phyloP scores from a whole-genome alignment of 768 basidiomycete genomes.

The Pleurotus tuoliensis region DNA sequence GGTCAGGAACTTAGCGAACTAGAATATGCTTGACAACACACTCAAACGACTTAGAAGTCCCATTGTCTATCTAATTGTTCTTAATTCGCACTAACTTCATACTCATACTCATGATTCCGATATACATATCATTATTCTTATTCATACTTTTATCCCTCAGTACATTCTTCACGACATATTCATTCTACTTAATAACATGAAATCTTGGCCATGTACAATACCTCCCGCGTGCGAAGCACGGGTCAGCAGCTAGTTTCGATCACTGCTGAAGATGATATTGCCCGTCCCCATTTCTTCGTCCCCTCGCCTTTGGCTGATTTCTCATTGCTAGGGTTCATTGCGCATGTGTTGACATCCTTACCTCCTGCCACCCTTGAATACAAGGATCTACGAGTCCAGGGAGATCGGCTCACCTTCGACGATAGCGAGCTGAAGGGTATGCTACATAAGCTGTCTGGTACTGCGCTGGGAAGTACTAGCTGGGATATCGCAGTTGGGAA shows the following conservation, averaged over 20 bases:
- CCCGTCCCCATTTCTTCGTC: constrained; percentile 1
- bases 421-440: constrained; percentile 1
- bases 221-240: no score
- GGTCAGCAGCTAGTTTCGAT: neutral
- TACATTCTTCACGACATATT: no score
- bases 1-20: no score
- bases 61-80: no score
- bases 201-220: no score
- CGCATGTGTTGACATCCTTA: constrained; percentile 28
- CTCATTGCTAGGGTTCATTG: constrained; percentile 26
- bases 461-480: constrained; percentile 15
- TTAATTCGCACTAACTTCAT: no score
- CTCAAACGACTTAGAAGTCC: no score
- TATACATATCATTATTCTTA: no score
- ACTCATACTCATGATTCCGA: no score
- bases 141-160: no score
- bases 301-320: neutral
- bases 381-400: constrained; percentile 30
- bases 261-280: constrained; percentile 28
- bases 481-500: constrained; percentile 12
- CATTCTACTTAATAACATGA: no score
- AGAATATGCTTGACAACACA: no score
- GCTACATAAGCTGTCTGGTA: constrained; percentile 3
- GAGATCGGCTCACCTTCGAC: constrained; percentile 24
- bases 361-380: constrained; percentile 21